Base-by-base conservation (phyloP, 208 protist genomes). In the Acanthamoeba rhysodes region DNA sequence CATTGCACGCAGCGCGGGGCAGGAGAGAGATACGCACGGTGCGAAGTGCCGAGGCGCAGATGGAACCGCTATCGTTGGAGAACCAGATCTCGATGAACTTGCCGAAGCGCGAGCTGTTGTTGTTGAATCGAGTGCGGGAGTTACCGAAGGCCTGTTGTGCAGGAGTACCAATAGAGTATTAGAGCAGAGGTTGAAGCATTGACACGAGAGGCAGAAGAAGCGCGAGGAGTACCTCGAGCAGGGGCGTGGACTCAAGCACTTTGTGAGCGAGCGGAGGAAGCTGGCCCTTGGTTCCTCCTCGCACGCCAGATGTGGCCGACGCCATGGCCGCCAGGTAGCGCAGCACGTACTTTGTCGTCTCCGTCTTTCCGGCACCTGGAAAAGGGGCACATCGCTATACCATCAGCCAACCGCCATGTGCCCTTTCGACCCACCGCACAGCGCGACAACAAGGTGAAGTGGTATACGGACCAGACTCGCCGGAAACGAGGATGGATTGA, bases 1-100 rank as follows among this genome's bases (percentile, higher is more conserved):
- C 37, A 41, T 41, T 41, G 37, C 37, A 41, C 37, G 37, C 37
- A 41, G 37, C 37, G 37, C 37, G n/a, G n/a, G n/a, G n/a, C n/a
- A n/a, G n/a, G n/a, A n/a, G n/a, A n/a, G n/a, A n/a, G n/a, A n/a
- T n/a, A 41, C 37, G 37, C 37, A 41, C 37, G 22, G 87, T 93
- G 57, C 87, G 57, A 12, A 93, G 62, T 34, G 87, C 87, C 64
- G 87, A 93, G 8, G 7, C 87, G 1, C 7, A n/a, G 66, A 93
- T 93, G 87, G 37, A 41, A 41, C 59, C 22, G 37, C 20, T 34
- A 8, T 57, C 34, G 10, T 93, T 93, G 57, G 5, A 4, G n/a
- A 62, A 93, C 87, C 91, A 78, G 41, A 98, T 97, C 95, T 98
- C 82, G 55, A 98, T 97, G 85, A 97, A 98, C 76, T 98, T 98